These are phyloP conservation scores for Delitschia confertaspora DNA, from an alignment of 495 filamentous ascomycete genomes.

Conservation along the genomic window DNA sequence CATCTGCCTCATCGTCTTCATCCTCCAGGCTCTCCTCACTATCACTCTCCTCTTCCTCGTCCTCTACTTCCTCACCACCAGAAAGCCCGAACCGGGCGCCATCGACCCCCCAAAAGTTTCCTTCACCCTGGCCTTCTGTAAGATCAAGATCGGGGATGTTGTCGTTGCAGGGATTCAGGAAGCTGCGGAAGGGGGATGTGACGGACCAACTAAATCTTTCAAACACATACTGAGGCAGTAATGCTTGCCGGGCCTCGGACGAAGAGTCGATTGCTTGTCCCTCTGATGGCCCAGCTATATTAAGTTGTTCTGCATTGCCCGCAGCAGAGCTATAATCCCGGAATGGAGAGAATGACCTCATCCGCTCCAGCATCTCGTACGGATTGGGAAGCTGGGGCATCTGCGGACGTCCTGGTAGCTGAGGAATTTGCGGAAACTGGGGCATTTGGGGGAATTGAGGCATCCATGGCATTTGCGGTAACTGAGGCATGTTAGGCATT, in stretches of 20 bases:
- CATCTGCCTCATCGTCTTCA: constrained; percentile 26
- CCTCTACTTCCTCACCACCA: constrained; percentile 26
- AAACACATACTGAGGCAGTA: constrained; percentile 22
- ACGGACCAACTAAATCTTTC: constrained; percentile 15
- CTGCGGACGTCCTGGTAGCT: constrained; percentile 21
- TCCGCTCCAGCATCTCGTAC: constrained; percentile 32
- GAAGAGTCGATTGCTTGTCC: constrained; percentile 13
- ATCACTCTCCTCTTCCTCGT: constrained; percentile 21
- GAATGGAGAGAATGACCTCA: constrained; percentile 21
- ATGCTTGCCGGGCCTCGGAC: constrained; percentile 9
- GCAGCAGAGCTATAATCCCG: constrained; percentile 23
- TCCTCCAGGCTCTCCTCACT: constrained; percentile 26
- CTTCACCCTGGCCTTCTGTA: constrained; percentile 15
- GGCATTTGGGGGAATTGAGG: constrained; percentile 21
- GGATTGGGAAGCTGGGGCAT: constrained; percentile 24
- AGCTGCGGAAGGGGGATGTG: constrained; percentile 10
- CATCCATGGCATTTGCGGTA: constrained; percentile 13
- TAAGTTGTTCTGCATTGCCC: constrained; percentile 7
- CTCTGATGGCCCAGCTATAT: constrained; percentile 14
- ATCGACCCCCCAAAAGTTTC: constrained; percentile 28
- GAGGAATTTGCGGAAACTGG: constrained; percentile 26
- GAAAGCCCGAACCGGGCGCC: constrained; percentile 16
- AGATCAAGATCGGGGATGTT: constrained; percentile 13
- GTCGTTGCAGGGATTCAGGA: constrained; percentile 13
- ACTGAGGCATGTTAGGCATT: constrained; percentile 14